phyloP scores from a whole-genome alignment of 257 asterid species.

The Fraxinus pennsylvanica region DNA sequence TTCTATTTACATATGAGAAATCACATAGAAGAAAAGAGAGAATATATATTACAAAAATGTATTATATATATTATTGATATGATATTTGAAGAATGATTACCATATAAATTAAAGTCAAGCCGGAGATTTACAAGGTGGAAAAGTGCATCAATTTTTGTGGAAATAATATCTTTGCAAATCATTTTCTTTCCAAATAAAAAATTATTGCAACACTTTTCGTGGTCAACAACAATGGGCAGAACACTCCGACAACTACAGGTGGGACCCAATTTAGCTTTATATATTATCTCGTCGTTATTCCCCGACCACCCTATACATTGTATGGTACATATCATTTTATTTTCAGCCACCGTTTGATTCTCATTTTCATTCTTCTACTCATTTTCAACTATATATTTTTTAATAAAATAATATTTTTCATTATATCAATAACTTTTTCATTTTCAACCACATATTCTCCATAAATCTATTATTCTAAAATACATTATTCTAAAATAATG shows the following conservation, averaged over 20 bases:
- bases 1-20: too few relatives aligned
- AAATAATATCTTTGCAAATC: background rate
- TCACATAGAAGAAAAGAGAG: too few relatives aligned
- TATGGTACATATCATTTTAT: too few relatives aligned
- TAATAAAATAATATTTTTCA: too few relatives aligned
- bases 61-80: background rate
- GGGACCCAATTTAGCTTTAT: background rate
- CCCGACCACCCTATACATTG: too few relatives aligned
- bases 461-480: too few relatives aligned
- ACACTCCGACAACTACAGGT: background rate
- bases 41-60: background rate
- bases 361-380: too few relatives aligned
- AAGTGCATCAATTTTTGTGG: background rate
- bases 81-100: background rate
- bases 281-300: background rate
- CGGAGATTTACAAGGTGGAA: background rate
- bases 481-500: too few relatives aligned
- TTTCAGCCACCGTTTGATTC: too few relatives aligned
- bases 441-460: too few relatives aligned
- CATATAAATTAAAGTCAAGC: background rate
- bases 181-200: background rate
- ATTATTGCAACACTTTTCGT: background rate
- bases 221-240: slow-evolving; percentile 1
- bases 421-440: too few relatives aligned
- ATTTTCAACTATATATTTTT: too few relatives aligned